Conservation (phyloP, 768 basidiomycete species). For the Tricholoma matsutake region DNA sequence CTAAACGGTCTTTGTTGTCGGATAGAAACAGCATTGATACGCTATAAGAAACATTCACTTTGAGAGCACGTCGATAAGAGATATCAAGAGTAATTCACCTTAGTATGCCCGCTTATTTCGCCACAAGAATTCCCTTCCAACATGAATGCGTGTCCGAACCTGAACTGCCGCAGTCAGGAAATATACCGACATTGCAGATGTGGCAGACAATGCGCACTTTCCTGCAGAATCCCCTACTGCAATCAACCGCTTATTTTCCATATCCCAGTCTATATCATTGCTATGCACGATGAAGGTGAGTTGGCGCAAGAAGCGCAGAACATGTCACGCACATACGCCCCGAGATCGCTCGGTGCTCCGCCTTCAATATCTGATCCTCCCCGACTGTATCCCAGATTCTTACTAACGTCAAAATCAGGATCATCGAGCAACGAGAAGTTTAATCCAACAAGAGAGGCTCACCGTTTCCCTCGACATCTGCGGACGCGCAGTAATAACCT, state of each 20-base stretch:
- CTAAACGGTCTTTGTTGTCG: conserved; percentile 87
- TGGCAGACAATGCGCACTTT: conserved; percentile 45
- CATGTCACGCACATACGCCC: conserved; percentile 60
- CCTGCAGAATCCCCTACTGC: conserved; percentile 91
- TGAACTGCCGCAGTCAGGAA: conserved; percentile 23
- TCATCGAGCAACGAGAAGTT: background rate
- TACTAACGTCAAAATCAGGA: conserved; percentile 41
- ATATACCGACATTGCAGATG: background rate
- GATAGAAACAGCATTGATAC: conserved; percentile 85
- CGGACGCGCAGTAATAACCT: conserved; percentile 94
- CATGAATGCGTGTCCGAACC: conserved; percentile 83
- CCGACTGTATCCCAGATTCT: conserved; percentile 93
- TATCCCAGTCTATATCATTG: conserved; percentile 95
- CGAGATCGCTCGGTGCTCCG: conserved; percentile 71
- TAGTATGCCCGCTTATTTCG: conserved; percentile 86
- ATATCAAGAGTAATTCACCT: conserved; percentile 44
- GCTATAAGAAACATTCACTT: conserved; percentile 33
- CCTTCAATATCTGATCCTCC: conserved; percentile 78
- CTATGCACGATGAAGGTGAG: conserved; percentile 33
- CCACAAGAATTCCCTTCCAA: conserved; percentile 84
- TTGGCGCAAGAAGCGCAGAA: background rate
- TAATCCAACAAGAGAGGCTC: conserved; percentile 13
- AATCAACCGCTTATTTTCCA: conserved; percentile 93
- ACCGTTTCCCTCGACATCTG: conserved; percentile 81
- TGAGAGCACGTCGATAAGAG: background rate